A percentile compares a stretch with the other conserved stretches of the same genome.
phyloP scores from a whole-genome alignment of 306 rosid genomes.

The Acacia melanoxylon region DNA sequence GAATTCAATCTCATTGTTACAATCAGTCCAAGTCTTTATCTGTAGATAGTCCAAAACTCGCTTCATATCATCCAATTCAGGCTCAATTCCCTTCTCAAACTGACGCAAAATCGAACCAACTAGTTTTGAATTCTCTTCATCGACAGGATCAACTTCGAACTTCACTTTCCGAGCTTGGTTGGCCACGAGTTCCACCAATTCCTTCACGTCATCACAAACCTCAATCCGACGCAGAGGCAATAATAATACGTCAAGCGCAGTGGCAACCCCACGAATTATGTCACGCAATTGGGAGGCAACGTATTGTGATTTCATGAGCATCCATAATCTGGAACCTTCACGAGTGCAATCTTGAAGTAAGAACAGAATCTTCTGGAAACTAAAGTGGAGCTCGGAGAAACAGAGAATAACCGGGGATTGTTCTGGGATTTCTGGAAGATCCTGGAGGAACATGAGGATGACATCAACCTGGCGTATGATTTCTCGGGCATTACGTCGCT shows the following conservation, averaged over 20 bases:
- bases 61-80: conserved; percentile 26
- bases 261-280: conserved; percentile 35
- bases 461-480: conserved; percentile 45
- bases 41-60: conserved; percentile 41
- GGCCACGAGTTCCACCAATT: conserved; percentile 43
- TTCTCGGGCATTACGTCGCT: conserved; percentile 50
- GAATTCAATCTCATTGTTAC: conserved; percentile 51
- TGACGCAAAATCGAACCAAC: conserved; percentile 33
- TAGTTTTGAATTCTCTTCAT: conserved; percentile 11
- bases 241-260: conserved; percentile 49
- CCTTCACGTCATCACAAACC: conserved; percentile 45
- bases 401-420: conserved; percentile 20
- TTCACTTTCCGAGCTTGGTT: conserved; percentile 45
- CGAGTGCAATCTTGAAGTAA: conserved; percentile 48
- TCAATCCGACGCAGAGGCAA: conserved; percentile 37
- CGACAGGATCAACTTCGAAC: conserved; percentile 34
- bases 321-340: conserved; percentile 42
- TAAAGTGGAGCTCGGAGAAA: conserved; percentile 52
- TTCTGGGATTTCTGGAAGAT: conserved; percentile 29
- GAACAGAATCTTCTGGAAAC: conserved; percentile 48
- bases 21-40: conserved; percentile 47
- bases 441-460: conserved; percentile 57
- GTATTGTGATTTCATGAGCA: conserved; percentile 44
- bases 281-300: conserved; percentile 38
- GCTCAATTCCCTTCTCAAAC: conserved; percentile 48